These are phyloP conservation scores for Acanthamoeba comandoni DNA, from an alignment of 208 protist species.

Conservation along the genomic window DNA sequence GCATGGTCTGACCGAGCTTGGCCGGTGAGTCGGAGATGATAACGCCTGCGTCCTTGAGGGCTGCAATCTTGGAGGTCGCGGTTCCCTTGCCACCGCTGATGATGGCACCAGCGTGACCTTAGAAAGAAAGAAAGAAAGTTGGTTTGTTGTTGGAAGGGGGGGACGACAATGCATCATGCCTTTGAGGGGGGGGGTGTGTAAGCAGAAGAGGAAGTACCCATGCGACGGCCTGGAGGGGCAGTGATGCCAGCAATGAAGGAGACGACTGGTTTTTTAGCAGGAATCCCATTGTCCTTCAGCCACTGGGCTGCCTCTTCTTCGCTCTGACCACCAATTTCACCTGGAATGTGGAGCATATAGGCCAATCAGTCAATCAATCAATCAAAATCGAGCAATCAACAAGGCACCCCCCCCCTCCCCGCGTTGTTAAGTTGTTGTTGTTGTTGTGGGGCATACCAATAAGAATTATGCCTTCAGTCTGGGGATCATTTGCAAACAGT, in stretches of 20 bases:
- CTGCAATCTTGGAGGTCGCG: constrained; percentile 95
- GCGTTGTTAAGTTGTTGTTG: neutral
- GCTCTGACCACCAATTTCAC: constrained; percentile 98
- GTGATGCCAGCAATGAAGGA: constrained; percentile 98
- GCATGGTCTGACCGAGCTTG: constrained; percentile 94
- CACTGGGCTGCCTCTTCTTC: constrained; percentile 98
- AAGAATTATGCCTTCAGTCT: constrained; percentile 95
- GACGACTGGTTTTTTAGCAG: constrained; percentile 96
- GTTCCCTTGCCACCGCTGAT: constrained; percentile 95
- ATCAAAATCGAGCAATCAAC: constrained; percentile 95
- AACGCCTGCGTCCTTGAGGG: constrained; percentile 91
- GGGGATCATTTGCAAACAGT: constrained; percentile 95
- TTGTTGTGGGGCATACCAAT: constrained; percentile 8
- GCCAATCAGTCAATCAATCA: no score
- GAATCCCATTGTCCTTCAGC: constrained; percentile 90
- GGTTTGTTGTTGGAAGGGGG: no score
- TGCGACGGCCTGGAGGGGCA: constrained; percentile 95
- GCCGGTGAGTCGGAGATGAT: constrained; percentile 94
- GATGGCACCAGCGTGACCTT: constrained; percentile 98
- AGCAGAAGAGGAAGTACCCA: constrained; percentile 83
- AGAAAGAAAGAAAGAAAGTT: constrained; percentile 76
- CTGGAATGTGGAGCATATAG: no score
- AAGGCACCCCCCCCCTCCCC: neutral
- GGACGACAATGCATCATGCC: no score
- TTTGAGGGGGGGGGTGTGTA: neutral